Evolutionary conservation across 2,329 filamentous ascomycete species (phyloP).

Genomic region (Hypoxylon sp.): DNA sequence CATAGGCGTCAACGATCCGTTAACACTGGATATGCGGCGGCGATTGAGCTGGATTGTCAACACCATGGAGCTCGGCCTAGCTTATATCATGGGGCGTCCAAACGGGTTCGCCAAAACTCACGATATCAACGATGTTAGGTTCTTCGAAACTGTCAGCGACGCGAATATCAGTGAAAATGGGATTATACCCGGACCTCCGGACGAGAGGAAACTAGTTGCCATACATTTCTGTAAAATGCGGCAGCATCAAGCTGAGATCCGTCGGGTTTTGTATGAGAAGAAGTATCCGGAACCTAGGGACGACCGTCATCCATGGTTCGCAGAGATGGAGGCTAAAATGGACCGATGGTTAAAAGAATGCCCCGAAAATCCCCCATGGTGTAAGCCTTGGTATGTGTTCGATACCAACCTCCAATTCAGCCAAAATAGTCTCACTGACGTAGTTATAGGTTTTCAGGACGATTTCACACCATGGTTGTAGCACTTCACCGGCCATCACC

Average conservation of each 20-base stretch:
- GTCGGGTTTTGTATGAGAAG: slow-evolving; percentile 86
- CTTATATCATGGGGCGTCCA: slow-evolving; percentile 88
- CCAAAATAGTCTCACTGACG: slow-evolving; percentile 24
- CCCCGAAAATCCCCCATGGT: slow-evolving; percentile 78
- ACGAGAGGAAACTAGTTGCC: slow-evolving; percentile 86
- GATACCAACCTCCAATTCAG: background rate
- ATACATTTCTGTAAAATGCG: slow-evolving; percentile 97
- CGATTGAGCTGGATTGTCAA: slow-evolving; percentile 89
- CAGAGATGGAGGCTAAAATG: slow-evolving; percentile 81
- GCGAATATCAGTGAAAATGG: slow-evolving; percentile 83
- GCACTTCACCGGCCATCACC: slow-evolving; percentile 92
- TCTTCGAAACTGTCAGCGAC: slow-evolving; percentile 87
- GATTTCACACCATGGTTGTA: slow-evolving; percentile 89
- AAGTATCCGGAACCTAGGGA: slow-evolving; percentile 81
- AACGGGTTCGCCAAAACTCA: slow-evolving; percentile 85
- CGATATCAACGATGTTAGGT: slow-evolving; percentile 86
- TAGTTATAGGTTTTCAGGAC: slow-evolving; percentile 68
- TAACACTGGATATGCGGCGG: slow-evolving; percentile 90
- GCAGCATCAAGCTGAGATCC: slow-evolving; percentile 87
- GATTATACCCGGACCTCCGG: slow-evolving; percentile 77
- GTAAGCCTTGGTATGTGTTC: slow-evolving; percentile 79
- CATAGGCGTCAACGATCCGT: slow-evolving; percentile 72
- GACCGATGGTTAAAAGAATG: slow-evolving; percentile 82
- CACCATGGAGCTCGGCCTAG: slow-evolving; percentile 89
- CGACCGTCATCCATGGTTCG: slow-evolving; percentile 90